Percentiles rank a stretch among this genome's conserved stretches.
Conservation (phyloP, 1,139 yeast genomes). For the Suhomyces bribrorum region DNA sequence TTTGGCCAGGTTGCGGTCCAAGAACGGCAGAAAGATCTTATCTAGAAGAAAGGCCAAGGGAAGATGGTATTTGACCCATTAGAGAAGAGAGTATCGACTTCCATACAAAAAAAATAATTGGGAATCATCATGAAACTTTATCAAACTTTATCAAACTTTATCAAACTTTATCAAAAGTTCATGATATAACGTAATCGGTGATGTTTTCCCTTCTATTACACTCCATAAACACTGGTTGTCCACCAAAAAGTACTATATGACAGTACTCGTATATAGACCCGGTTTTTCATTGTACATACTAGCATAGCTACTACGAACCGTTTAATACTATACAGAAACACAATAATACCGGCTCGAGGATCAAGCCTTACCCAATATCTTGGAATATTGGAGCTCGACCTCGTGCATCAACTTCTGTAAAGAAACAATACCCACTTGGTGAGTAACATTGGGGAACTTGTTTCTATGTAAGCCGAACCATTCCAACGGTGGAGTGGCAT, state of each 20-base stretch:
- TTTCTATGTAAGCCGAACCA: slow-evolving; percentile 95
- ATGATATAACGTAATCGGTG: no score
- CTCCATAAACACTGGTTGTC: no score
- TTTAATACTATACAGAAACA: neutral
- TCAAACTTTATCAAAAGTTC: no score
- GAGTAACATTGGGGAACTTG: slow-evolving; percentile 82
- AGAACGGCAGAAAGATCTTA: slow-evolving; percentile 76
- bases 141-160: no score
- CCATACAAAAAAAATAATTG: no score
- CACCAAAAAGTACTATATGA: no score
- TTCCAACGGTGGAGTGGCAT: slow-evolving; percentile 96
- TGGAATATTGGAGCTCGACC: slow-evolving; percentile 53
- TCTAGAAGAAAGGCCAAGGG: slow-evolving; percentile 84
- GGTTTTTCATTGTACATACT: slow-evolving; percentile 8
- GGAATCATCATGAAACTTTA: no score
- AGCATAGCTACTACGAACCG: neutral
- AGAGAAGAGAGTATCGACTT: no score
- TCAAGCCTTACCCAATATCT: slow-evolving; percentile 44
- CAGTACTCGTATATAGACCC: slow-evolving; percentile 9
- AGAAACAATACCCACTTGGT: slow-evolving; percentile 71
- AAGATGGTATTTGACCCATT: slow-evolving; percentile 90
- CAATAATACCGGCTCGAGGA: neutral
- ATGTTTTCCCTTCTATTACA: no score
- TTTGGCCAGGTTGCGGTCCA: slow-evolving; percentile 80
- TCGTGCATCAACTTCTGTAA: slow-evolving; percentile 73